Conservation (phyloP, 176 grass and related monocot species). For the Carex cristatella region DNA sequence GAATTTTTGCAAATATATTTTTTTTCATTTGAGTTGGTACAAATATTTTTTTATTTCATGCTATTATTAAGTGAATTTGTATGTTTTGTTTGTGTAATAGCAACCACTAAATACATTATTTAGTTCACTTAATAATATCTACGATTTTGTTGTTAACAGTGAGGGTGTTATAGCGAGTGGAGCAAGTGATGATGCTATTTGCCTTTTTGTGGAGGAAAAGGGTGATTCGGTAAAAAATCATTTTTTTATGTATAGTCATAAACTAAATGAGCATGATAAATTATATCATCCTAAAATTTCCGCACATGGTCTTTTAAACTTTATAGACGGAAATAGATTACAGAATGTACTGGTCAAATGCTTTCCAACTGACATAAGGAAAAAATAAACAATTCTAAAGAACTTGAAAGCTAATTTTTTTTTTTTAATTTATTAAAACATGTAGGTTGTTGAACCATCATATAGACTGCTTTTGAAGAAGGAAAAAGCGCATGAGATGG, state of each 20-base stretch:
- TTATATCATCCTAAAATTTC: neutral
- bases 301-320: neutral
- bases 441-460: constrained; percentile 60
- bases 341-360: neutral
- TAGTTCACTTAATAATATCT: constrained; percentile 25
- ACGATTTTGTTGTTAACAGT: constrained; percentile 38
- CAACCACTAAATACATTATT: neutral
- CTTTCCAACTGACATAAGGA: neutral
- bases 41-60: neutral
- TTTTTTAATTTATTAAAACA: neutral
- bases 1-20: neutral
- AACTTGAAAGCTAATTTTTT: neutral
- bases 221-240: constrained; percentile 47
- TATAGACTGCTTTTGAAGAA: constrained; percentile 77
- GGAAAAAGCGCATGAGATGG: constrained; percentile 96
- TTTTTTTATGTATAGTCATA: constrained; percentile 9
- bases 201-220: constrained; percentile 63
- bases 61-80: neutral
- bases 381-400: neutral
- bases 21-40: neutral
- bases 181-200: constrained; percentile 73
- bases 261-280: neutral
- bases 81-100: neutral
- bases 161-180: constrained; percentile 78
- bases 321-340: neutral